Percentiles rank a stretch among this genome's conserved stretches.
Conservation (phyloP, 305 asterid species). For the Rubia occidens region DNA sequence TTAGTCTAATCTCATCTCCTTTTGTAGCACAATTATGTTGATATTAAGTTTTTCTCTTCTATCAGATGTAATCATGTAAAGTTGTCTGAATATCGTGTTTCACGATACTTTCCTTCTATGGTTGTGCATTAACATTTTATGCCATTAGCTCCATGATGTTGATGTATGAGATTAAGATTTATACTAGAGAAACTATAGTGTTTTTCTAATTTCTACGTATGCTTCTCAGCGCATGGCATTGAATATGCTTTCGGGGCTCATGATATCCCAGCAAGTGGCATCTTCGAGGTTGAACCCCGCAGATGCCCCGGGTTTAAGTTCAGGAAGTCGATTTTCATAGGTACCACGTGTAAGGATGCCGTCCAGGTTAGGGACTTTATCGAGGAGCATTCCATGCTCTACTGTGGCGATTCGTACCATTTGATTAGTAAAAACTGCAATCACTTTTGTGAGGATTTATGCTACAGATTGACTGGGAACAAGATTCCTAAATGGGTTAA, state of each 20-base stretch:
- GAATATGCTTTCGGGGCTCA: conserved; percentile 91
- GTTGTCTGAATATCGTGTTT: neutral
- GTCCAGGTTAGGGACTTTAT: conserved; percentile 61
- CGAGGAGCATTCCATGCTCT: conserved; percentile 46
- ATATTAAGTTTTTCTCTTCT: neutral
- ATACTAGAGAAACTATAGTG: neutral
- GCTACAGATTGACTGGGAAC: conserved; percentile 65
- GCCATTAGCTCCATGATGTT: neutral
- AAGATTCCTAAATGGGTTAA: conserved; percentile 81
- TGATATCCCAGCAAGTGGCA: conserved; percentile 65
- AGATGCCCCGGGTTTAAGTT: conserved; percentile 79
- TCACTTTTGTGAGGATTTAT: conserved; percentile 73
- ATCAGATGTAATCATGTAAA: conserved; percentile 7
- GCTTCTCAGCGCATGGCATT: conserved; percentile 48
- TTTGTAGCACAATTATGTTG: conserved; percentile 10
- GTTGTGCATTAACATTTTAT: neutral
- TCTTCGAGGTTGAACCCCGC: conserved; percentile 76
- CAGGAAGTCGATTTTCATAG: conserved; percentile 64
- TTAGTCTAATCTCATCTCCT: conserved; percentile 23
- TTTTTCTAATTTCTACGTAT: conserved; percentile 8
- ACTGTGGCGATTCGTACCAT: conserved; percentile 68
- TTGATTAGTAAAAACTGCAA: conserved; percentile 71
- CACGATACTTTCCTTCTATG: neutral
- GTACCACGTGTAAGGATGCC: conserved; percentile 53
- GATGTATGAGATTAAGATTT: neutral